These are phyloP conservation scores for Lecanicillium sp. DNA, from an alignment of 2,329 filamentous ascomycete genomes.

Conservation along the genomic window DNA sequence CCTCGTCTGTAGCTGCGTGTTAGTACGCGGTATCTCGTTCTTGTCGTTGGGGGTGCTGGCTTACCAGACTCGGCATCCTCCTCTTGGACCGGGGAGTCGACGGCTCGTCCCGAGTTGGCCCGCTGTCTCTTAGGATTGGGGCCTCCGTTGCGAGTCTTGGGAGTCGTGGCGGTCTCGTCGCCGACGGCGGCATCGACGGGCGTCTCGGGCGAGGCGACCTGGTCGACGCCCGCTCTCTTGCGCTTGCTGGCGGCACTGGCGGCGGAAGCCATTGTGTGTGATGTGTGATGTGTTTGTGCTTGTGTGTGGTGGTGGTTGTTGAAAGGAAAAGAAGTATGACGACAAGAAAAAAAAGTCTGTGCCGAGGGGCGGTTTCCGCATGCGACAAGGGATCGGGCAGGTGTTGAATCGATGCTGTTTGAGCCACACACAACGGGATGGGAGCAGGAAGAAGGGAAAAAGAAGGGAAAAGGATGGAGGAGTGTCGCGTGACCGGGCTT, in stretches of 20 bases:
- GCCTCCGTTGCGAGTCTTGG: slow-evolving; percentile 50
- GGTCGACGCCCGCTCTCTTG: slow-evolving; percentile 62
- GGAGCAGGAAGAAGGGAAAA: not conserved
- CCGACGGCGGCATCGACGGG: slow-evolving; percentile 63
- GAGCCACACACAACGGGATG: not conserved
- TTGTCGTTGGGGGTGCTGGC: slow-evolving; percentile 52
- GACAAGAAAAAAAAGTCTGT: not conserved
- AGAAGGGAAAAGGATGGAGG: not conserved
- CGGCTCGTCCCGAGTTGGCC: slow-evolving; percentile 50
- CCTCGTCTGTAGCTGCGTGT: slow-evolving; percentile 31
- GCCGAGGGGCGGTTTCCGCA: slow-evolving; percentile 3
- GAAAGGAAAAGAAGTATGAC: not conserved
- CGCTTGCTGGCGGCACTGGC: slow-evolving; percentile 61
- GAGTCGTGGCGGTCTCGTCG: slow-evolving; percentile 72
- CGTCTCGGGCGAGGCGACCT: slow-evolving; percentile 47
- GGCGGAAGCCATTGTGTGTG: slow-evolving; percentile 51
- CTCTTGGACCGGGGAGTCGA: slow-evolving; percentile 30
- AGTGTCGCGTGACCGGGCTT: slow-evolving; percentile 13
- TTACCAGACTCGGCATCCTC: slow-evolving; percentile 57
- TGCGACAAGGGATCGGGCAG: not conserved
- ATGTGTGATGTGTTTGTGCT: slow-evolving; percentile 2
- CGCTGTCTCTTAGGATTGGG: slow-evolving; percentile 74
- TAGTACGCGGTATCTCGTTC: slow-evolving; percentile 48
- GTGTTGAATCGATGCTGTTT: not conserved
- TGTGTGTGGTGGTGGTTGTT: not conserved